phyloP scores from a whole-genome alignment of 345 rosid species.

The Ceriops decandra region DNA sequence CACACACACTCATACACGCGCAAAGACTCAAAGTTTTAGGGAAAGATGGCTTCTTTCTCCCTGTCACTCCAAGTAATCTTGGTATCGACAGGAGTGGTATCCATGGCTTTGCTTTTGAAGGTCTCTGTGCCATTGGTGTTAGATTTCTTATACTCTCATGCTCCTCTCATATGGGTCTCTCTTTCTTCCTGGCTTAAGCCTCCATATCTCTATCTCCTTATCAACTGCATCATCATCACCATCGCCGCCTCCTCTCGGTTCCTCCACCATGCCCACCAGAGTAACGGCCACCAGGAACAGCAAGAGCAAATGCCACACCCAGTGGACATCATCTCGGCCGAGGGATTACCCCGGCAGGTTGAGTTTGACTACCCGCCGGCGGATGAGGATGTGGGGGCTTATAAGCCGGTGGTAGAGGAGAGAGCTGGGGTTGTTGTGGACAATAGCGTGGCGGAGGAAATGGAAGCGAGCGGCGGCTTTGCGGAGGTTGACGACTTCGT shows the following conservation, averaged over 20 bases:
- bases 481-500: slow-evolving; percentile 32
- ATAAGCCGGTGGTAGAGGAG: background rate
- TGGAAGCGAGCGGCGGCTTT: slow-evolving; percentile 8
- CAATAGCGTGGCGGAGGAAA: slow-evolving; percentile 10
- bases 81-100: slow-evolving; percentile 35
- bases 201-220: slow-evolving; percentile 44
- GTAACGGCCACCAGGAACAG: background rate
- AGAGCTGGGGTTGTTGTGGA: slow-evolving; percentile 8
- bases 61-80: slow-evolving; percentile 29
- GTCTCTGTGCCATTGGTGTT: slow-evolving; percentile 33
- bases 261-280: slow-evolving; percentile 17
- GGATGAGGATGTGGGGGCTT: slow-evolving; percentile 5
- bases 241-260: slow-evolving; percentile 51
- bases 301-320: background rate
- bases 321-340: background rate
- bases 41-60: slow-evolving; percentile 13
- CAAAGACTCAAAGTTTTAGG: background rate
- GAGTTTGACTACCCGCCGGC: slow-evolving; percentile 8
- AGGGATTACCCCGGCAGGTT: background rate
- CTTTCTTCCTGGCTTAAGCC: slow-evolving; percentile 53
- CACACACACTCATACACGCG: background rate
- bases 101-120: slow-evolving; percentile 31
- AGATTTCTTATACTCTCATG: slow-evolving; percentile 31
- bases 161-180: slow-evolving; percentile 41
- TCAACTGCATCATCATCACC: slow-evolving; percentile 52